phyloP scores from a whole-genome alignment of 176 grass and related monocot genomes.

The Oryza meridionalis region DNA sequence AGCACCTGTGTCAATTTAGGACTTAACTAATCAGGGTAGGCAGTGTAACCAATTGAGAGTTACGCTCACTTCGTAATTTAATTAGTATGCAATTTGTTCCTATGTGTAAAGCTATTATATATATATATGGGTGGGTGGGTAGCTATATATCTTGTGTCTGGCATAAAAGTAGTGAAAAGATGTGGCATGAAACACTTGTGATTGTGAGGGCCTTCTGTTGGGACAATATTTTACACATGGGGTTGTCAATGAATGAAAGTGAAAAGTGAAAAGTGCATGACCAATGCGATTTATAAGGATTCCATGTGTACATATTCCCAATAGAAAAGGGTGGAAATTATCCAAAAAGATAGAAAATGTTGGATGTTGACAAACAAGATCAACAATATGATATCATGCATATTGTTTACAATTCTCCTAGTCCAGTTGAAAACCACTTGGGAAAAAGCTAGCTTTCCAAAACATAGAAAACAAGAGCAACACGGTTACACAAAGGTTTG shows the following conservation, averaged over 20 bases:
- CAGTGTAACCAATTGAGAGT: too few species aligned
- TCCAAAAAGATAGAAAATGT: not conserved
- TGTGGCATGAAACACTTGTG: not conserved
- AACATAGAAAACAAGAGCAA: conserved; percentile 4
- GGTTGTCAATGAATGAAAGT: not conserved
- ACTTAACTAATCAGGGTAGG: too few species aligned
- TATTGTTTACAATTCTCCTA: not conserved
- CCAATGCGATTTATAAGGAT: not conserved
- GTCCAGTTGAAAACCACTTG: not conserved
- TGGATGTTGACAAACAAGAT: not conserved
- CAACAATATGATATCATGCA: not conserved
- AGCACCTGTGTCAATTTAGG: too few species aligned
- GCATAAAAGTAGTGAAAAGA: not conserved
- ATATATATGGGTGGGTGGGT: too few species aligned
- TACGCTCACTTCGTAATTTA: too few species aligned
- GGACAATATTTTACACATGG: not conserved
- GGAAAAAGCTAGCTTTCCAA: not conserved
- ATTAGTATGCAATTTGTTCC: too few species aligned
- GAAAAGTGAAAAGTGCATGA: not conserved
- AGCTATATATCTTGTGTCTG: too few species aligned
- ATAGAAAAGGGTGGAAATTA: not conserved
- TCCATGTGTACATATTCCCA: not conserved
- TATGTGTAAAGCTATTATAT: too few species aligned
- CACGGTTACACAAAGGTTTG: not conserved
- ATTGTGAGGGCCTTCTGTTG: not conserved